Evolutionary conservation across 2,329 filamentous ascomycete genomes (phyloP), one percentile per base, ranked within the genome.

Genomic region (Alternaria postmessia): DNA sequence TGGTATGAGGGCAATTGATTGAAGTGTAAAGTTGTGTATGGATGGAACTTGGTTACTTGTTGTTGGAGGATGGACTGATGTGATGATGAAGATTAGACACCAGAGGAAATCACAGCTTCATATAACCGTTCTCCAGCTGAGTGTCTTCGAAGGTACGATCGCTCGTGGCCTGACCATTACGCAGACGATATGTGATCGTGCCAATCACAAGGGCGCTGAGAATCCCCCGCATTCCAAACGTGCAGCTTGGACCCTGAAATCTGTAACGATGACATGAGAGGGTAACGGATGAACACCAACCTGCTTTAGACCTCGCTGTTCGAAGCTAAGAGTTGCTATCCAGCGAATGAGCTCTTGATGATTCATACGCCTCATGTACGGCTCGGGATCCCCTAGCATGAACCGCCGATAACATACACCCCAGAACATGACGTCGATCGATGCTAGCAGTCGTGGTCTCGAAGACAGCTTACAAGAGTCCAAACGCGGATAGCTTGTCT

Each of bases 141-240:
- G 39, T 46, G 39, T 51, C 54, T 54, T 61, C 63, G 38, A 60
- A 26, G 18, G 16, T 57, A 61, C 66, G 69, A 71, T 64, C 64
- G 57, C 63, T 59, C 69, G 67, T 67, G 68, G 67, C 66, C 66
- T 64, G 69, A 72, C 61, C 58, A 72, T 73, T 75, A 77, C 72
- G 71, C 66, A 70, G 66, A 63, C 54, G 62, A 66, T 67, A 55
- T 51, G 16, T 55, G 67, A 76, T 77, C 75, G 74, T 72, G 60
- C 76, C 76, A 78, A 78, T 78, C 62, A 73, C 63, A 61, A 54
- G 30, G 39, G 44, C 54, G n/a, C 9, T 56, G 39, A 24, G 61
- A 61, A 65, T 76, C 69, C 76, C 76, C 76, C 75, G 75, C 75
- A 74, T 65, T 70, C 52, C 62, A 51, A 60, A 61, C 54, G 62